Base-by-base conservation (phyloP, 208 protist species). In the Trypanosoma theileri region DNA sequence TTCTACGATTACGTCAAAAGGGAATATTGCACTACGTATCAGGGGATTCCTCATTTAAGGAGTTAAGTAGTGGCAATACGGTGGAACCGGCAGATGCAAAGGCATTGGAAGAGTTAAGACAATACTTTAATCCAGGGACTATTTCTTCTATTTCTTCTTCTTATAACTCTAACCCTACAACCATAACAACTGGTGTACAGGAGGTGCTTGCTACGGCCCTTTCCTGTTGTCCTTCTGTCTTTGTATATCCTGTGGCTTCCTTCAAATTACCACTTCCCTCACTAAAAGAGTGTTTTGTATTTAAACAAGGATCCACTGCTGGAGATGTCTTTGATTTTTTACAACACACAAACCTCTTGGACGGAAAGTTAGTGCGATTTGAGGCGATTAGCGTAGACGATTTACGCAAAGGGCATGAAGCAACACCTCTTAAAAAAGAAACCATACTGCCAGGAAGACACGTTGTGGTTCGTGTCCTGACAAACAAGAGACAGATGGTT, bases 311-410 rank as follows among this genome's bases (percentile, higher is more conserved):
- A 21, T 85, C 82, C 44, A 90, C 72, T 6, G 89, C 79, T 0
- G 87, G 92, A 41, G 74, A 83, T 7, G 81, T 94, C 12, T 96
- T 94, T 66, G 73, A 77, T 60, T 69, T 80, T n/a, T 68, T 96
- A 67, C 53, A 71, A 22, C 72, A 85, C 46, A 60, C 79, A 26
- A 72, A 80, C 45, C 66, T 90, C 57, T 35, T 93, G 16, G 81
- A 93, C 24, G 90, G 90, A 31, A 96, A 93, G 71, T 74, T 93
- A n/a, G 90, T 93, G 48, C 82, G 90, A 26, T 96, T 89, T 57
- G 90, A 96, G 74, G 82, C 82, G 41, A 53, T 88, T n/a, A 66
- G 80, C 52, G 72, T 75, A 4, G 57, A 59, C 41, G 16, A 35
- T 4, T 12, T 55, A 26, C 19, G 17, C 3, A 42, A 19, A 19